Evolutionary conservation across 202 grass and related monocot species (phyloP).

Genomic region (Musa balbisiana): DNA sequence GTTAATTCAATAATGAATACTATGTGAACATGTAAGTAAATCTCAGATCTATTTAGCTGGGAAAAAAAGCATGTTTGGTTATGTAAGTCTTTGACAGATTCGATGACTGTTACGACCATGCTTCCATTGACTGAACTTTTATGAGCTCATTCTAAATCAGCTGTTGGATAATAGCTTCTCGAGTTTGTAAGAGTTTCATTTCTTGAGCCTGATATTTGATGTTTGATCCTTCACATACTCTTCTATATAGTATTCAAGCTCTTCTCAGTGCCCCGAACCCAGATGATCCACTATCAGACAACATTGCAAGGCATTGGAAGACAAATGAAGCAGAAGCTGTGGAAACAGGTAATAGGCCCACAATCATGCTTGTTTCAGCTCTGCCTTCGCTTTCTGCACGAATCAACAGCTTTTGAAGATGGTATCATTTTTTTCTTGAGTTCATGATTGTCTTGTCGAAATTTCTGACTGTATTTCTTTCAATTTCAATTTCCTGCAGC

Average conservation of each 20-base stretch:
- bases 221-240: background rate
- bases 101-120: no score
- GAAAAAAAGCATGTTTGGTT: no score
- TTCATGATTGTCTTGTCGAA: background rate
- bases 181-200: background rate
- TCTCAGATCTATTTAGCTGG: no score
- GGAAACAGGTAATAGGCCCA: slow-evolving; percentile 41
- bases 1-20: no score
- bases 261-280: slow-evolving; percentile 71
- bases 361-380: background rate
- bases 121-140: background rate
- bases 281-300: slow-evolving; percentile 72
- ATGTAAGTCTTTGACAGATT: no score
- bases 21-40: no score
- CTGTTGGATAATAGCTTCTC: background rate
- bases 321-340: slow-evolving; percentile 65
- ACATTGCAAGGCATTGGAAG: slow-evolving; percentile 82
- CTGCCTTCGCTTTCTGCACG: background rate
- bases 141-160: background rate
- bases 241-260: slow-evolving; percentile 54
- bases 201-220: background rate
- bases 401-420: no score
- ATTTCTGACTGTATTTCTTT: background rate
- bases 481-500: slow-evolving; percentile 29
- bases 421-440: background rate